Evolutionary conservation across 768 basidiomycete species (phyloP), one percentile per base, ranked within the genome.

Genomic region (Boletus coccyginus): DNA sequence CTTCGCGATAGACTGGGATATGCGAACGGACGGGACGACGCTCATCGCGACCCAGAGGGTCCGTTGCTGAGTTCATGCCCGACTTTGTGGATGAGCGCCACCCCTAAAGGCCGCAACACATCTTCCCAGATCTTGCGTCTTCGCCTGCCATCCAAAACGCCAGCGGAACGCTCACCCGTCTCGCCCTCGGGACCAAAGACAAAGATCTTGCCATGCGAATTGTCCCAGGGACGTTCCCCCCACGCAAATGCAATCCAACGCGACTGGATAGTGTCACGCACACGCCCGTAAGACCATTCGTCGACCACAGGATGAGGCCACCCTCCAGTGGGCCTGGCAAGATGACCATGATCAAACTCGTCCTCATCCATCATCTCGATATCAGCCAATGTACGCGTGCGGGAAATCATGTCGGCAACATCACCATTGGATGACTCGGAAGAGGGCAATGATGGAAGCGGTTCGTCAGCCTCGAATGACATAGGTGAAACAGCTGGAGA

Each of bases 101-200:
- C 77, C 9, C 90, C 89, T 0, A 92, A 76, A 27, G 87, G 87
- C 62, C 83, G 83, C 19, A 92, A 70, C 17, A 82, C 83, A 48
- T 83, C 79, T 58, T 77, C 79, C 90, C 90, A 92, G 52, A 81
- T 67, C 51, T 73, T 72, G 49, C 69, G 78, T 58, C 88, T 74
- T 46, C 90, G 70, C 35, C 90, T 72, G 4, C 85, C 84, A 53
- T 84, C 83, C 52, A 92, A 88, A 14, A 90, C 86, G 29, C 74
- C 70, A 52, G 68, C 73, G 14, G 81, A 82, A 46, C 90, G 81
- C 69, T 90, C 88, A 45, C 90, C 90, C 0, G 82, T 83, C 72
- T 92, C 90, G 51, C 89, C 90, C 66, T 91, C 89, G 0, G 90
- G 90, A 5, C 90, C 90, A 61, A 92, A 90, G 19, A 92, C 88